Evolutionary conservation across 257 asterid species (phyloP).

Genomic region (Nicotiana undulata): DNA sequence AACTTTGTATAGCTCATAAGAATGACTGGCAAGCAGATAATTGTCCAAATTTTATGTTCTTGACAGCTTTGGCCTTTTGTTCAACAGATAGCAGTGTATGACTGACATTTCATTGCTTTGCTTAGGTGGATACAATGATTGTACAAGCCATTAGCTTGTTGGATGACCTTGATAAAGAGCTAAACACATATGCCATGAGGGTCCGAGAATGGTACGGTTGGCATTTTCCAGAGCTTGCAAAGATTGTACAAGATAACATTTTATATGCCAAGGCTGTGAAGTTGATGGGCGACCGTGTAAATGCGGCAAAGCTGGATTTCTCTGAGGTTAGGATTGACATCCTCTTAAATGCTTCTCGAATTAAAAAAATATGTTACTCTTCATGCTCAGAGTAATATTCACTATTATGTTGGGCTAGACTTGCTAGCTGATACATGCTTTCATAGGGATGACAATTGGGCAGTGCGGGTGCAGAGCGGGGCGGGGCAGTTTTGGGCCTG

Average conservation of each 20-base stretch:
- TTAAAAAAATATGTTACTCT: background rate
- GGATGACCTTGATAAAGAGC: slow-evolving; percentile 92
- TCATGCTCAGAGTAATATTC: background rate
- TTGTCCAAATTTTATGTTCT: background rate
- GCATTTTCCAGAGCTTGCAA: slow-evolving; percentile 96
- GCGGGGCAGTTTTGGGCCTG: too few relatives aligned
- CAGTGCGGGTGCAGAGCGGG: too few relatives aligned
- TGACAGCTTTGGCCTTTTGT: background rate
- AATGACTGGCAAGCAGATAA: background rate
- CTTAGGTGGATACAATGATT: slow-evolving; percentile 85
- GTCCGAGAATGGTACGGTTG: slow-evolving; percentile 96
- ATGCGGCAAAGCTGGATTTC: slow-evolving; percentile 80
- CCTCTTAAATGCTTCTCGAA: background rate
- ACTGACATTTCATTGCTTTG: background rate
- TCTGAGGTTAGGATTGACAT: slow-evolving; percentile 44
- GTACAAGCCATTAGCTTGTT: slow-evolving; percentile 88
- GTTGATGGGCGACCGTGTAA: slow-evolving; percentile 75
- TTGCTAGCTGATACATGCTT: background rate
- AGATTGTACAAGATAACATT: slow-evolving; percentile 79
- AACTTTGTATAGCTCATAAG: background rate
- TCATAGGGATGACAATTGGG: too few relatives aligned
- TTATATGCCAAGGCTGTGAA: slow-evolving; percentile 69
- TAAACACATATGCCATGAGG: slow-evolving; percentile 90
- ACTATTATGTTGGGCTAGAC: background rate
- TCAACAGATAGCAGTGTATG: background rate